Conservation (phyloP, 345 rosid genomes). For the Hibiscus syriacus region DNA sequence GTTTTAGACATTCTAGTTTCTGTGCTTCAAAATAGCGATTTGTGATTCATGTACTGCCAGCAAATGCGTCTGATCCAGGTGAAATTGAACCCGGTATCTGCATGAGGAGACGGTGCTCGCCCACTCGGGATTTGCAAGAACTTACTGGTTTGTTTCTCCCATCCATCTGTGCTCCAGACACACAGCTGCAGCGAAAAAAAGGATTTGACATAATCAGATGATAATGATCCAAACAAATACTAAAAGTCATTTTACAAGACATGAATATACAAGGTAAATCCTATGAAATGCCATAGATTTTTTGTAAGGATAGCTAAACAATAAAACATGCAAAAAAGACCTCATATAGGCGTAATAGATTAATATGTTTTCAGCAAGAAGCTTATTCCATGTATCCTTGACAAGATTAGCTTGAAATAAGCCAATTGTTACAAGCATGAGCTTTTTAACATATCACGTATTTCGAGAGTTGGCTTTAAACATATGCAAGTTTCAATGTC, state of each 20-base stretch:
- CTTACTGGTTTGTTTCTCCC: constrained; percentile 61
- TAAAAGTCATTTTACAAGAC: neutral
- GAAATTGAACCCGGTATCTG: constrained; percentile 85
- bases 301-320: neutral
- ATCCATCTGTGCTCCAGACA: constrained; percentile 71
- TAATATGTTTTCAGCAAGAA: neutral
- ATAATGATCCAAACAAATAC: neutral
- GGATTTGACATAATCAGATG: neutral
- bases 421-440: neutral
- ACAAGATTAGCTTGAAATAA: neutral
- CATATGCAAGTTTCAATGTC: neutral
- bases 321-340: neutral
- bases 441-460: neutral
- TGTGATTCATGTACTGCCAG: constrained; percentile 75
- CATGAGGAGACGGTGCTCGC: constrained; percentile 35
- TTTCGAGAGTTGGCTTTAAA: no score
- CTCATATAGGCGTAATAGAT: neutral
- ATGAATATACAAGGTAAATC: neutral
- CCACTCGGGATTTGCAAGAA: constrained; percentile 47
- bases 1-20: constrained; percentile 55
- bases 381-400: neutral
- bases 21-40: constrained; percentile 69
- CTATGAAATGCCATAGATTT: neutral
- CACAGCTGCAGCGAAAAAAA: constrained; percentile 41
- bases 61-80: constrained; percentile 54